Evolutionary conservation across 1,284 basidiomycete genomes (phyloP), one percentile per base, ranked within the genome.

Genomic region (Rhodofomes roseus): DNA sequence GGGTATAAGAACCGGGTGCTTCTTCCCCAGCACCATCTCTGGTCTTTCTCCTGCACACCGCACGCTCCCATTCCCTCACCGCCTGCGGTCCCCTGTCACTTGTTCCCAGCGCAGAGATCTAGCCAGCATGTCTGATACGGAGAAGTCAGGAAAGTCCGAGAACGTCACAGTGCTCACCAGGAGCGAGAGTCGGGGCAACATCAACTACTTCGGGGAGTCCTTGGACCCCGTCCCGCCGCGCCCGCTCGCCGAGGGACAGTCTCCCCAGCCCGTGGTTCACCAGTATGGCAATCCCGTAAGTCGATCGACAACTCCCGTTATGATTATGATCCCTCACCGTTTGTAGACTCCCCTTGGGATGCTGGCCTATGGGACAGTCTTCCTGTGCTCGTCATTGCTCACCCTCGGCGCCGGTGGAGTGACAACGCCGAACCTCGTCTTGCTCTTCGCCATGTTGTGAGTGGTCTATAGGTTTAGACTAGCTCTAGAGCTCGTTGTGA

Each of bases 281-380:
- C 34, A 40, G n/a, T 36, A 55, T 44, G 58, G 58, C 14, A 44
- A 59, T 44, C 59, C 59, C 16, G 55, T 60, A 31, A 11, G 59
- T 34, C 16, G 18, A 41, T 12, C 5, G 4, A 27, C 25, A 16
- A 18, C 29, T 25, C 5, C 25, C 4, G 46, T 25, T 4, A 8
- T 48, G 12, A 3, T 29, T 5, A 22, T 46, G 23, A 29, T 18
- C 5, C 12, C 27, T 3, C 4, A 29, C 23, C 12, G 16, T 25
- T 11, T 8, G 23, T 16, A 60, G 59, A 55, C 59, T 11, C 59
- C 59, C 9, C 51, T 60, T 11, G 59, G 59, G 20, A 60, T 60
- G 59, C 34, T 60, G 55, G 59, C 59, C n/a, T 60, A 60, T 27
- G 59, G 59, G 40, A 60, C 59, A 2, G 59, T 60, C 41, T 60